phyloP scores from a whole-genome alignment of 1,284 basidiomycete genomes.

The Bjerkandera adusta region DNA sequence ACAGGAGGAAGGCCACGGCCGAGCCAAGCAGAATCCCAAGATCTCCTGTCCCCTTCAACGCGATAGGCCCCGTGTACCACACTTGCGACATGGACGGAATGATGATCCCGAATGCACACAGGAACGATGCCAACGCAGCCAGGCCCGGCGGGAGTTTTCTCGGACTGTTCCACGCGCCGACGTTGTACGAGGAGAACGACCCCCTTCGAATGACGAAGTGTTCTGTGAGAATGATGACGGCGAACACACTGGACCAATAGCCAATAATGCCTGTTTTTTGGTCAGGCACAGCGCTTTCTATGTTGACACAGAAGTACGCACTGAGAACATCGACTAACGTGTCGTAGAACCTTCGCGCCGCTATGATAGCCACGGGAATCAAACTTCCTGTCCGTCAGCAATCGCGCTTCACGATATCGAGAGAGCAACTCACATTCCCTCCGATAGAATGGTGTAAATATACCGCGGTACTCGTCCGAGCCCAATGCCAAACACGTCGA shows the following conservation, averaged over 20 bases:
- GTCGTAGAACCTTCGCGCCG: constrained; percentile 54
- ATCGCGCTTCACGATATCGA: constrained; percentile 13
- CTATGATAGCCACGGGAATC: constrained; percentile 59
- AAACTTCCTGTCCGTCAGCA: constrained; percentile 35
- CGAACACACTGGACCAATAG: constrained; percentile 58
- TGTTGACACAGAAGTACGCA: constrained; percentile 26
- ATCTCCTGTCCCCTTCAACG: constrained; percentile 48
- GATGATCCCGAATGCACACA: constrained; percentile 47
- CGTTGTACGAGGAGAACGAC: constrained; percentile 33
- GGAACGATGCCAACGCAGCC: constrained; percentile 51
- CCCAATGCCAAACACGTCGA: constrained; percentile 50
- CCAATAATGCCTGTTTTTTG: constrained; percentile 45
- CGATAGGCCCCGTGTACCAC: constrained; percentile 54
- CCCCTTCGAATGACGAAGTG: constrained; percentile 53
- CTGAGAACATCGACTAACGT: constrained; percentile 58
- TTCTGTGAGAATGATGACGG: constrained; percentile 52
- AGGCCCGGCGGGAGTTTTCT: constrained; percentile 41
- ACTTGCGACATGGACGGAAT: constrained; percentile 60
- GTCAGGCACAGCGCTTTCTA: neutral
- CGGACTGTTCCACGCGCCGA: constrained; percentile 40
- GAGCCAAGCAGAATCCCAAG: constrained; percentile 53
- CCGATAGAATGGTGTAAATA: constrained; percentile 67
- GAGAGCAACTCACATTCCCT: constrained; percentile 52
- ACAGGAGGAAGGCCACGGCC: constrained; percentile 37
- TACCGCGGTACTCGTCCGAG: constrained; percentile 68